Evolutionary conservation across 441 rosid genomes (phyloP), one percentile per base, ranked within the genome.

Genomic region (Euphorbia celastroides): DNA sequence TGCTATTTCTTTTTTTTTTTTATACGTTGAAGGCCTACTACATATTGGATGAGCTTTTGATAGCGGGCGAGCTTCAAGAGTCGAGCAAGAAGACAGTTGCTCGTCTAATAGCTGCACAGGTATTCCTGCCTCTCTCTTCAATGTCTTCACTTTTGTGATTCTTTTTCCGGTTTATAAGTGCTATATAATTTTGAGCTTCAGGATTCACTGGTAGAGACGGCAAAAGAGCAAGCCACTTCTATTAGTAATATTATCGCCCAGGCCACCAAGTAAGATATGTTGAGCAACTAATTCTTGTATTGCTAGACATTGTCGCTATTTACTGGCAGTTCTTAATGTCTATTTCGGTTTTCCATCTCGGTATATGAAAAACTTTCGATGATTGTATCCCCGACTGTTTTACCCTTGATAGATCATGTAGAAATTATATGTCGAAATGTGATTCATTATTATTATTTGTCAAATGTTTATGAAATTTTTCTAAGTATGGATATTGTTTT

Each of bases 61-160:
- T 95, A 60, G 99, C 97, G 6, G 99, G 99, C 2, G 97, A 95
- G 73, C 97, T 95, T 73, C 99, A 95, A 80, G 99, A 92, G 74
- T 74, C 99, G 0, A 95, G 99, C 92, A 92, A 95, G 92, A 95
- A 90, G 77, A 90, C 89, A 22, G 84, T 92, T 44, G 93, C 96
- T 16, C 83, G 92, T 78, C 77, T 90, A 65, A 87, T 92, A 42
- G 86, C 93, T 71, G 93, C 95, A 0, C 97, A 90, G 93, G 98
- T 92, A 54, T 70, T 50, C 20, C 34, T 11, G 50, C 64, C 55
- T 32, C 23, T 52, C 36, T 5, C 32, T 10, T 19, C 27, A 57
- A 5, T 57, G 17, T 55, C 27, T 44, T 72, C 31, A 38, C 31
- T 51, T 38, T 44, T 16, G 60, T 7, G 28, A 26, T 65, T 59